These are phyloP conservation scores for Stachybotrys chlorohalonatus DNA, from an alignment of 2,329 filamentous ascomycete genomes.

Conservation along the genomic window DNA sequence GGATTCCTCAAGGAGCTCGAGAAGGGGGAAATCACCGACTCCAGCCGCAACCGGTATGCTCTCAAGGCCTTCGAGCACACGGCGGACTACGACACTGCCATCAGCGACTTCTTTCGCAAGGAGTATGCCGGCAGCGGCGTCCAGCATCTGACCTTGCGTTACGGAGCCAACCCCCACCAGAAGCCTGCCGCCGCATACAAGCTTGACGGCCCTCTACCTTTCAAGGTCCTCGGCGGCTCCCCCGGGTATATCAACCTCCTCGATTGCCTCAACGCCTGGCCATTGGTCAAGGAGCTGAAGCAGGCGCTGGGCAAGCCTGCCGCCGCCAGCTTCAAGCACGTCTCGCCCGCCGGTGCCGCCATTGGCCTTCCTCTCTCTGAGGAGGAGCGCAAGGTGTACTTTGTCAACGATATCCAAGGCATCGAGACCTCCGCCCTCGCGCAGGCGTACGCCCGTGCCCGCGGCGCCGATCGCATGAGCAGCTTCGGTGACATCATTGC, in stretches of 20 bases:
- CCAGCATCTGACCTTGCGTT: constrained; percentile 79
- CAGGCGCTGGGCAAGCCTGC: constrained; percentile 78
- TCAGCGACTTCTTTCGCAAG: constrained; percentile 95
- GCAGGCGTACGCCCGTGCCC: constrained; percentile 90
- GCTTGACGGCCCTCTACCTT: constrained; percentile 67
- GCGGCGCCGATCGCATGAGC: constrained; percentile 96
- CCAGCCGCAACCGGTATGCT: constrained; percentile 79
- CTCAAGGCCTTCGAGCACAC: constrained; percentile 99
- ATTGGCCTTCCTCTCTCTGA: constrained; percentile 81
- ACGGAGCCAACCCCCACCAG: constrained; percentile 96
- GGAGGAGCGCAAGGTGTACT: constrained; percentile 94
- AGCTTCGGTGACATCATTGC: constrained; percentile 97
- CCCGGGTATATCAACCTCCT: constrained; percentile 97
- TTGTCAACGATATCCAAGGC: constrained; percentile 90
- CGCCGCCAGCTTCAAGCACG: constrained; percentile 97
- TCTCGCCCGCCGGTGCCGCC: constrained; percentile 91
- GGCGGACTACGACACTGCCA: constrained; percentile 90
- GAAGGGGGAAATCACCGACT: constrained; percentile 75
- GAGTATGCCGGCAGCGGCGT: constrained; percentile 81
- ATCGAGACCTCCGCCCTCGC: constrained; percentile 80
- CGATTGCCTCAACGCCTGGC: constrained; percentile 94
- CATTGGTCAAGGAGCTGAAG: constrained; percentile 92
- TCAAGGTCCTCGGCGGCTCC: constrained; percentile 82
- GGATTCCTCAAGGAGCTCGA: constrained; percentile 89
- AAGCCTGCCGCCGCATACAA: constrained; percentile 87